These are phyloP conservation scores for Penicillium steckii DNA, from an alignment of 495 filamentous ascomycete genomes.

Conservation along the genomic window DNA sequence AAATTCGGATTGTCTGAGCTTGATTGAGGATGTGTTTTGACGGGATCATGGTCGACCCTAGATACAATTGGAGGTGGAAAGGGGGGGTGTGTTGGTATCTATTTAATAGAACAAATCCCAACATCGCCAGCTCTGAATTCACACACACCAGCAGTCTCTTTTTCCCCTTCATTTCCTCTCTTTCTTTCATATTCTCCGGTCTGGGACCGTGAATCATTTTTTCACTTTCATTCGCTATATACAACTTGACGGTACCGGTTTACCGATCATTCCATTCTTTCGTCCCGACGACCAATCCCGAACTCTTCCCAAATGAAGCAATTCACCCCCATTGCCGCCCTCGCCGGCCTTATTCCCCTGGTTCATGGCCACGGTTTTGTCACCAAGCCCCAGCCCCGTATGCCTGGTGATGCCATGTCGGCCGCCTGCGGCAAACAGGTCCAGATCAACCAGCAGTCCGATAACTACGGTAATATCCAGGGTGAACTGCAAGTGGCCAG, in stretches of 20 bases:
- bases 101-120: slow-evolving; percentile 8
- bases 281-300: slow-evolving; percentile 5
- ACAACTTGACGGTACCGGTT: slow-evolving; percentile 31
- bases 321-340: slow-evolving; percentile 28
- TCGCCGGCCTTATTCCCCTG: slow-evolving; percentile 51
- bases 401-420: slow-evolving; percentile 57
- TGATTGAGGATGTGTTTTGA: slow-evolving; percentile 16
- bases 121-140: background rate
- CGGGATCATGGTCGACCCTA: slow-evolving; percentile 8
- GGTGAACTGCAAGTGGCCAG: slow-evolving; percentile 58
- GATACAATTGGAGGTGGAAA: background rate
- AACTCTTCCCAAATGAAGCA: slow-evolving; percentile 35
- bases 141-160: slow-evolving; percentile 18
- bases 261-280: slow-evolving; percentile 32
- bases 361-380: slow-evolving; percentile 64
- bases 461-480: slow-evolving; percentile 69
- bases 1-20: slow-evolving; percentile 13
- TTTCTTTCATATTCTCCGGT: slow-evolving; percentile 34
- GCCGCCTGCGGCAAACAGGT: slow-evolving; percentile 63
- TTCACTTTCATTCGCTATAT: slow-evolving; percentile 22
- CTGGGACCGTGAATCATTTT: slow-evolving; percentile 36
- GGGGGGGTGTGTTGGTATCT: slow-evolving; percentile 1
- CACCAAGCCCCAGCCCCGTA: slow-evolving; percentile 54
- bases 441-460: slow-evolving; percentile 55
- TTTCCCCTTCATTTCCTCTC: slow-evolving; percentile 16